Conservation (phyloP, 202 grass and related monocot genomes). For the Hordeum pubiflorum region DNA sequence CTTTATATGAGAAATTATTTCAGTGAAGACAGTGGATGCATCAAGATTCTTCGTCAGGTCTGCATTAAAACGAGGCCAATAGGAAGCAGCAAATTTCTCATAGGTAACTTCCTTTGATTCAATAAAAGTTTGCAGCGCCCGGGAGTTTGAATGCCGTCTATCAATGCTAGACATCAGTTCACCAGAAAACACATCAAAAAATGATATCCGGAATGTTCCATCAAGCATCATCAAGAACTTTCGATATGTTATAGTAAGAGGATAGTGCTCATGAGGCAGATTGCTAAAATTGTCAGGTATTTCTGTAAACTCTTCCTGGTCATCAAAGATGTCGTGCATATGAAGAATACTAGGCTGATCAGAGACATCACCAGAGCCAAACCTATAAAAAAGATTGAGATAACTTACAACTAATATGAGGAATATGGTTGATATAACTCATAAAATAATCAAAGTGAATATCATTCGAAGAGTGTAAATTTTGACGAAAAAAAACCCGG, state of each 20-base stretch:
- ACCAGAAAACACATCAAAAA: conserved; percentile 58
- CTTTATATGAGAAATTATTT: conserved; percentile 94
- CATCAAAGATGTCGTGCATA: conserved; percentile 57
- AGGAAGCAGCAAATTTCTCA: conserved; percentile 62
- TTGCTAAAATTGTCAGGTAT: conserved; percentile 52
- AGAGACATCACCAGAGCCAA: conserved; percentile 34
- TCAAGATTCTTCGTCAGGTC: conserved; percentile 65
- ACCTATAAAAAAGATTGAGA: conserved; percentile 29
- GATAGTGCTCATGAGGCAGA: conserved; percentile 40
- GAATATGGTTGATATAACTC: neutral
- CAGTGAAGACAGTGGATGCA: conserved; percentile 69
- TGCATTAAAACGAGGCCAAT: conserved; percentile 70
- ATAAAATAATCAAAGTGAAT: neutral
- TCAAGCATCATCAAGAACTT: conserved; percentile 92
- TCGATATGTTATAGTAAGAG: conserved; percentile 61
- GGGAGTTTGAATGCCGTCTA: conserved; percentile 44
- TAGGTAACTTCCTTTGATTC: conserved; percentile 69
- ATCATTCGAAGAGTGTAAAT: neutral
- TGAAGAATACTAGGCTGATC: conserved; percentile 25
- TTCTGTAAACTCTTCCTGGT: conserved; percentile 49
- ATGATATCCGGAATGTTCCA: conserved; percentile 58
- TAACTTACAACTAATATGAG: neutral
- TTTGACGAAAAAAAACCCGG: too few species aligned
- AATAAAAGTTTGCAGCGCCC: conserved; percentile 44
- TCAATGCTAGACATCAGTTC: conserved; percentile 28